Evolutionary conservation across 2,329 filamentous ascomycete genomes (phyloP), one percentile per base, ranked within the genome.

Genomic region (Emmonsiellopsis sp.): DNA sequence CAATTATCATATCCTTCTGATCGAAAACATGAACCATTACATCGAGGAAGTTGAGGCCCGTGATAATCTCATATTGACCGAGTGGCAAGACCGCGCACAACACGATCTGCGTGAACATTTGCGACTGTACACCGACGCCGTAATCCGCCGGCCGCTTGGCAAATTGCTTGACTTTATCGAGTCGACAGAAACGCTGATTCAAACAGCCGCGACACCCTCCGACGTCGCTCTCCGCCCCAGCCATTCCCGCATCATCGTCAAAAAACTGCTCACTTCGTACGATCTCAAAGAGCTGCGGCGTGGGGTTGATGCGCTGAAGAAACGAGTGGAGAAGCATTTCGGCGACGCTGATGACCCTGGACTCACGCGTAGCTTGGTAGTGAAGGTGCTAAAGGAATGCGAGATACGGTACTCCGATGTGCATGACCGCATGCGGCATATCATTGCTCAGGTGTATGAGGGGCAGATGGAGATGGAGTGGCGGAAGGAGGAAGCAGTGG

Each of bases 11-110:
- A 95, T 98, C 63, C 79, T 97, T 36, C 79, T 97, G 52, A 97
- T 98, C 61, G 92, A 98, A 70, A 98, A 98, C 69, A 96, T 96
- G 90, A 94, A 96, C 65, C 90, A 95, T 70, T 97, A 95, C 71
- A 77, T 93, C 9, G 91, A 97, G 67, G 91, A 96, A 68, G 86
- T 95, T 7, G 88, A 95, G 60, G 74, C 85, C 13, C 80, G 82
- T 14, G 79, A 81, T 39, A 82, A 93, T 57, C 80, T 86, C 6
- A 83, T 95, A 0, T 78, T 97, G 4, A 83, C 88, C 56, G 83
- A 88, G 60, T 96, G 91, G 88, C 86, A 84, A 64, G 81, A 84
- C 40, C 85, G 86, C 54, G 93, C 92, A 1, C 76, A 80, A 34
- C 78, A 82, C 45, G 90, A 95, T 71, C 84, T 95, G 69, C 76